Percentiles rank a stretch among this genome's conserved stretches.
phyloP scores from a whole-genome alignment of 768 basidiomycete genomes.

The Tulasnella sp. region DNA sequence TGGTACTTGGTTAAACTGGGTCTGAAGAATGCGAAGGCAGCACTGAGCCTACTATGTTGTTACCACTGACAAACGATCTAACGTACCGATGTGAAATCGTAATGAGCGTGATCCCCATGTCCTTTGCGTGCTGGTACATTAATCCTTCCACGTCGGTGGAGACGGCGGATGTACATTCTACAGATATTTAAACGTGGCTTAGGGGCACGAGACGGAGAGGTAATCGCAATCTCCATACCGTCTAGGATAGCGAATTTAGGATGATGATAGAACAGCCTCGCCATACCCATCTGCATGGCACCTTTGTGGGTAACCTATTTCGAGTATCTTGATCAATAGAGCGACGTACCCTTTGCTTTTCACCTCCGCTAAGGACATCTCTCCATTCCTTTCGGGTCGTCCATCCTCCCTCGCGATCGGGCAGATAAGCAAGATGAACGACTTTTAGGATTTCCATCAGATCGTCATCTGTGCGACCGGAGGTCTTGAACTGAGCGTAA shows the following conservation, averaged over 20 bases:
- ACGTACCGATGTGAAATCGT: conserved; percentile 78
- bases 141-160: conserved; percentile 91
- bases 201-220: too few relatives aligned
- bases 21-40: conserved; percentile 26
- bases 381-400: conserved; percentile 88
- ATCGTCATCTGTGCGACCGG: conserved; percentile 52
- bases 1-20: conserved; percentile 86
- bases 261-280: conserved; percentile 80
- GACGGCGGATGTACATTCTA: conserved; percentile 92
- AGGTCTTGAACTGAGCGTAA: conserved; percentile 55
- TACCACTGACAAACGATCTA: background rate
- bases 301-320: background rate
- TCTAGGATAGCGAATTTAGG: conserved; percentile 79
- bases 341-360: conserved; percentile 82
- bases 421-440: conserved; percentile 76
- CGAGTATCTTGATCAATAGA: background rate
- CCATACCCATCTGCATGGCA: conserved; percentile 63
- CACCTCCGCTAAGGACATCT: conserved; percentile 89
- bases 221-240: conserved; percentile 37
- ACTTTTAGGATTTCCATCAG: conserved; percentile 66
- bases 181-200: background rate
- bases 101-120: conserved; percentile 79
- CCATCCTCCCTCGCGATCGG: conserved; percentile 83
- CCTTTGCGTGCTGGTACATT: conserved; percentile 91
- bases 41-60: background rate